phyloP scores from a whole-genome alignment of 805 yeast genomes.

The Pichia heedii region DNA sequence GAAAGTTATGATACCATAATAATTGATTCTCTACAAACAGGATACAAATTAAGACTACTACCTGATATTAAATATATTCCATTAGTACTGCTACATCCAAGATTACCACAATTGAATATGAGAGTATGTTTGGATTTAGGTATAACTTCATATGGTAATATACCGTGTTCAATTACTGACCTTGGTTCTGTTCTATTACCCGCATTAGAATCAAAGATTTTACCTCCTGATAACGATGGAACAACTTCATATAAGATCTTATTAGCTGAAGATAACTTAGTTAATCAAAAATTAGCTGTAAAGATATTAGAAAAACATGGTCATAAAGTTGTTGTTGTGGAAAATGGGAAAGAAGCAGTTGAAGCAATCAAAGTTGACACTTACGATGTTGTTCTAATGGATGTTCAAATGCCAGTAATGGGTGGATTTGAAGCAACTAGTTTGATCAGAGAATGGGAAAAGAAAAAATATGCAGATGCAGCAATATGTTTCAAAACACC shows the following conservation, averaged over 20 bases:
- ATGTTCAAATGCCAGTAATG: slow-evolving; percentile 93
- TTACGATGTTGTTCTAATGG: slow-evolving; percentile 83
- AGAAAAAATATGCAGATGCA: slow-evolving; percentile 63
- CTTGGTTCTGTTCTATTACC: slow-evolving; percentile 78
- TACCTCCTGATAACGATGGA: slow-evolving; percentile 73
- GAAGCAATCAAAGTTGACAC: slow-evolving; percentile 60
- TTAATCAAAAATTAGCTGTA: slow-evolving; percentile 81
- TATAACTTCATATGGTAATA: slow-evolving; percentile 79
- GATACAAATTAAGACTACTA: slow-evolving; percentile 55
- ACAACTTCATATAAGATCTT: slow-evolving; percentile 64
- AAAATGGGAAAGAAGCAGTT: slow-evolving; percentile 75
- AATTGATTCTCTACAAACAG: slow-evolving; percentile 71
- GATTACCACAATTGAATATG: slow-evolving; percentile 69
- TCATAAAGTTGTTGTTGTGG: slow-evolving; percentile 76
- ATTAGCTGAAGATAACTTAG: slow-evolving; percentile 81
- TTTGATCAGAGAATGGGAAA: slow-evolving; percentile 81
- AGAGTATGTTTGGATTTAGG: slow-evolving; percentile 78
- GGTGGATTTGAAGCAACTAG: slow-evolving; percentile 92
- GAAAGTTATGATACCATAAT: slow-evolving; percentile 70
- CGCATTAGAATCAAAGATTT: slow-evolving; percentile 74
- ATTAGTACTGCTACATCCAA: slow-evolving; percentile 66
- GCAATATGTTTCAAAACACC: slow-evolving; percentile 65
- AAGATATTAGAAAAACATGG: slow-evolving; percentile 80
- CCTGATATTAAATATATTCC: slow-evolving; percentile 83
- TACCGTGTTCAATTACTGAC: slow-evolving; percentile 77